A percentile compares a stretch with the other conserved stretches of the same genome.
These are phyloP conservation scores for Umbelopsis ramanniana DNA, from an alignment of 192 early-diverging fungal genomes.

Conservation along the genomic window DNA sequence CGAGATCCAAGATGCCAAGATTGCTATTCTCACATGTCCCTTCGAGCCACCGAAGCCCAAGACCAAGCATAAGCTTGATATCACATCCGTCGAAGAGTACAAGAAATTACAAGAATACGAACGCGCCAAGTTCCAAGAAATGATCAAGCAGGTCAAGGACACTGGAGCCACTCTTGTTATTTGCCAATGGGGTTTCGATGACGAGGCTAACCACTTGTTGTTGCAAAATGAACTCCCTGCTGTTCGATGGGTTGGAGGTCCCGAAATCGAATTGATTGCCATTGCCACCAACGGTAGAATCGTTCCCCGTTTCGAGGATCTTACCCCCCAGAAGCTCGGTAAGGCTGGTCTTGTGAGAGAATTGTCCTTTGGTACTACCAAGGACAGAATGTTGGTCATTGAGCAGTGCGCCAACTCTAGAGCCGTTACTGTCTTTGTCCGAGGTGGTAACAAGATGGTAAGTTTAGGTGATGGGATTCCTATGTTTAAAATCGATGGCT, in stretches of 20 bases:
- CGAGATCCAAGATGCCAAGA: conserved; percentile 92
- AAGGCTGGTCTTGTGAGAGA: conserved; percentile 94
- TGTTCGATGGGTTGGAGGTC: conserved; percentile 99
- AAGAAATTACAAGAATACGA: conserved; percentile 96
- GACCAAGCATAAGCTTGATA: conserved; percentile 99
- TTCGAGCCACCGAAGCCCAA: conserved; percentile 99
- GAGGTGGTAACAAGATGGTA: conserved; percentile 99
- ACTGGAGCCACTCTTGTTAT: conserved; percentile 97
- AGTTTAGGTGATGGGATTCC: neutral
- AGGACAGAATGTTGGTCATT: conserved; percentile 99
- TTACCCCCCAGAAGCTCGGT: conserved; percentile 88
- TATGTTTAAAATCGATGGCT: neutral
- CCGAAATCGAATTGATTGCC: conserved; percentile 99
- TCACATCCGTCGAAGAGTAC: conserved; percentile 98
- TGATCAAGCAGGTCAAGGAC: conserved; percentile 98
- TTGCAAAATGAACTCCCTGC: conserved; percentile 97
- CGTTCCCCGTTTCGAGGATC: conserved; percentile 98
- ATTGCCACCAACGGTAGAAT: conserved; percentile 99
- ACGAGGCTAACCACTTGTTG: conserved; percentile 99
- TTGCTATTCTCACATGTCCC: conserved; percentile 98
- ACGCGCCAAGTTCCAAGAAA: conserved; percentile 93
- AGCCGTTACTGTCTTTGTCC: conserved; percentile 95
- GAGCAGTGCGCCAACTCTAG: conserved; percentile 99
- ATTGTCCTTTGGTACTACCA: conserved; percentile 94
- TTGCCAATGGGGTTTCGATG: conserved; percentile 99